These are phyloP conservation scores for Sporobolomyces pararoseus DNA, from an alignment of 768 basidiomycete genomes.

Conservation along the genomic window DNA sequence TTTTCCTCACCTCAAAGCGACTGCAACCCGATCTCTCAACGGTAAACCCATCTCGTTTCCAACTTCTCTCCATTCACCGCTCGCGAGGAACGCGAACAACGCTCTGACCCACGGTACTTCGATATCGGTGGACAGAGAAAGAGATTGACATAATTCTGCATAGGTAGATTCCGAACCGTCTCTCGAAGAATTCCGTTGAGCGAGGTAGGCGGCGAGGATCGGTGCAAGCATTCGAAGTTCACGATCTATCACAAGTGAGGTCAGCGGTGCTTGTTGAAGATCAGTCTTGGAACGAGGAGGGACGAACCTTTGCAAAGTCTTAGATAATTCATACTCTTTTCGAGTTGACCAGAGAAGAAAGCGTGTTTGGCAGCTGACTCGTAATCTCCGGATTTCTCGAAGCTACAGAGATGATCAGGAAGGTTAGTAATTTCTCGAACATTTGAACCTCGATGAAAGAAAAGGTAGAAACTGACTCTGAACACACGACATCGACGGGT, in stretches of 20 bases:
- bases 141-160: slow-evolving; percentile 31
- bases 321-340: slow-evolving; percentile 29
- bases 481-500: slow-evolving; percentile 23
- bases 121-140: slow-evolving; percentile 34
- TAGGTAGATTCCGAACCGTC: slow-evolving; percentile 31
- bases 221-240: slow-evolving; percentile 38
- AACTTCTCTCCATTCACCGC: slow-evolving; percentile 39
- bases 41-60: slow-evolving; percentile 39
- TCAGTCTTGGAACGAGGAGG: too few species aligned
- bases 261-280: too few species aligned
- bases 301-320: slow-evolving; percentile 29
- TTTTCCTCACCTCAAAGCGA: slow-evolving; percentile 24
- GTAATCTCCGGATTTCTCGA: slow-evolving; percentile 26
- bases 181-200: slow-evolving; percentile 23
- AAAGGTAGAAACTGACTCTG: slow-evolving; percentile 7
- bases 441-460: not conserved
- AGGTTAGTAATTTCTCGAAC: too few species aligned
- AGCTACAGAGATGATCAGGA: slow-evolving; percentile 6
- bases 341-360: slow-evolving; percentile 39
- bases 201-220: slow-evolving; percentile 35
- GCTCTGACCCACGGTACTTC: slow-evolving; percentile 40
- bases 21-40: slow-evolving; percentile 37
- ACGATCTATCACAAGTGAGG: slow-evolving; percentile 20
- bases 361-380: slow-evolving; percentile 37
- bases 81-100: slow-evolving; percentile 37